Evolutionary conservation across 164 flowering plant species (phyloP).

Genomic region (Euptelea pleiosperma): DNA sequence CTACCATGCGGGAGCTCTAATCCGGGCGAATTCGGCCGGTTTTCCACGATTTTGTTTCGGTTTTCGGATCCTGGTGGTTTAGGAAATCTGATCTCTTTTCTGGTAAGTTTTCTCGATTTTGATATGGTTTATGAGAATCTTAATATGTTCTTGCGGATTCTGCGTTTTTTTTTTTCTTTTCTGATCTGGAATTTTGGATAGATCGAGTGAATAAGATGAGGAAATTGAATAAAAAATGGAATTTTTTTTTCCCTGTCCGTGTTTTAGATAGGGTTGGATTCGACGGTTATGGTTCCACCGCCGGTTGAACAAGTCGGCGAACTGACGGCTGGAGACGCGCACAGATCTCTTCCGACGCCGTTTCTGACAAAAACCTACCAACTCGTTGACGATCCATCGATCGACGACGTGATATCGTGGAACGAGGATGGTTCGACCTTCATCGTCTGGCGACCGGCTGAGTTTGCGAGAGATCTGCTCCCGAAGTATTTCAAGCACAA

Average conservation of each 20-base stretch:
- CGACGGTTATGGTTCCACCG: slow-evolving; percentile 18
- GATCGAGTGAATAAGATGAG: neutral
- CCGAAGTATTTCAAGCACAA: slow-evolving; percentile 38
- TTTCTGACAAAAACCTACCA: slow-evolving; percentile 36
- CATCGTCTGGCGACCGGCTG: slow-evolving; percentile 38
- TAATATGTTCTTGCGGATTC: neutral
- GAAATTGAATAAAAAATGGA: neutral
- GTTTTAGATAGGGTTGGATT: neutral
- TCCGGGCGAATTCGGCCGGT: neutral
- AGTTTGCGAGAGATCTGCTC: slow-evolving; percentile 36
- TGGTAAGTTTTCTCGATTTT: neutral
- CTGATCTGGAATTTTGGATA: slow-evolving; percentile 5
- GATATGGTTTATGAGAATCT: neutral
- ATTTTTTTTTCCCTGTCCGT: too few relatives aligned
- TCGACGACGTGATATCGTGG: slow-evolving; percentile 43
- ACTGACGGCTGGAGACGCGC: slow-evolving; percentile 20
- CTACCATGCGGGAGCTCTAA: neutral
- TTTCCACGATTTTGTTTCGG: neutral
- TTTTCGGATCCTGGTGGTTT: neutral
- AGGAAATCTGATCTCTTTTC: neutral
- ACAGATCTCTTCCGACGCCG: slow-evolving; percentile 32
- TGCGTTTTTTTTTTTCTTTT: slow-evolving; percentile 6
- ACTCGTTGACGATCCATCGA: slow-evolving; percentile 37
- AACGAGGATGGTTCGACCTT: slow-evolving; percentile 34
- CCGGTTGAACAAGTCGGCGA: slow-evolving; percentile 29